phyloP scores from a whole-genome alignment of 2,329 filamentous ascomycete species.

The Pseudogymnoascus destructans region DNA sequence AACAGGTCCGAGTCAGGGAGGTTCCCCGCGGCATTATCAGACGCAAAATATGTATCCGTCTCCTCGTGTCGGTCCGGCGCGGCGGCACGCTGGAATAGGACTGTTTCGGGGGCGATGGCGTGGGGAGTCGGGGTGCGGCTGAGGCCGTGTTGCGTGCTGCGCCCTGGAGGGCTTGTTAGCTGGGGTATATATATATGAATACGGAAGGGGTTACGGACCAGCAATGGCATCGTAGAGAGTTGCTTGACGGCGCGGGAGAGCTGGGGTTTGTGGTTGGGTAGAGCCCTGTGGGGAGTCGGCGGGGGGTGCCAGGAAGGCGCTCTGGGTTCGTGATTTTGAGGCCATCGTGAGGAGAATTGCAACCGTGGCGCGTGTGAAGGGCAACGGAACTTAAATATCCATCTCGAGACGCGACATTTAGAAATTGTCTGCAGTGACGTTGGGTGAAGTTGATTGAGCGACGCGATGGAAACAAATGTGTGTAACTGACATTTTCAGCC shows the following conservation, averaged over 20 bases:
- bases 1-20: slow-evolving; percentile 59
- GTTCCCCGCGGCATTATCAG: slow-evolving; percentile 40
- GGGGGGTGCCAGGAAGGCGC: slow-evolving; percentile 13
- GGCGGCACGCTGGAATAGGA: slow-evolving; percentile 50
- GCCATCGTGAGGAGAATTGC: neutral
- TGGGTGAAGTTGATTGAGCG: neutral
- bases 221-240: slow-evolving; percentile 64
- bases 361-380: neutral
- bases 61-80: slow-evolving; percentile 58
- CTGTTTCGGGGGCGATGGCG: slow-evolving; percentile 52
- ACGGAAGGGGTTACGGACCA: slow-evolving; percentile 32
- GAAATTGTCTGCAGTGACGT: neutral
- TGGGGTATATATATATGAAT: neutral
- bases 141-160: slow-evolving; percentile 20
- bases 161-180: neutral
- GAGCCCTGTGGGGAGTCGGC: neutral
- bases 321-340: neutral
- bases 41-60: slow-evolving; percentile 56
- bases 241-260: slow-evolving; percentile 25
- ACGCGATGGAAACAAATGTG: neutral
- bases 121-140: slow-evolving; percentile 20
- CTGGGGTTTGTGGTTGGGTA: neutral
- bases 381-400: neutral
- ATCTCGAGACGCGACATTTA: neutral
- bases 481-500: slow-evolving; percentile 2